phyloP scores from a whole-genome alignment of 306 rosid species.

The Castanea mollissima region DNA sequence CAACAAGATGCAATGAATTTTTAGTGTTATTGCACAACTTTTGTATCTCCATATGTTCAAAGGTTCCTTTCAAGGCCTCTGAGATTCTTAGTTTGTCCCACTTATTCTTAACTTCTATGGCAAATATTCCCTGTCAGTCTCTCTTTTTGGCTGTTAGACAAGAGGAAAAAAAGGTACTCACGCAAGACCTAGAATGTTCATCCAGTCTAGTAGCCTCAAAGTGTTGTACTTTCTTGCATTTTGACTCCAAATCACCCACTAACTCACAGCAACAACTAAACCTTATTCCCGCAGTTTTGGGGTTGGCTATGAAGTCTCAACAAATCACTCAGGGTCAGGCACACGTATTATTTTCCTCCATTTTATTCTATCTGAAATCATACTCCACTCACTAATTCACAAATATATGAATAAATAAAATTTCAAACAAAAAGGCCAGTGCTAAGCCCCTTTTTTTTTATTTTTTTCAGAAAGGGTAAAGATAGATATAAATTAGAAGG shows the following conservation, averaged over 20 bases:
- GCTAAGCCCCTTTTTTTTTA: constrained; percentile 3
- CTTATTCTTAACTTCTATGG: constrained; percentile 31
- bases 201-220: constrained; percentile 4
- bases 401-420: constrained; percentile 20
- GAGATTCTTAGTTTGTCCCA: constrained; percentile 34
- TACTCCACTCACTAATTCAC: constrained; percentile 6
- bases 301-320: too few species aligned
- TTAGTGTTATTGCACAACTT: constrained; percentile 1
- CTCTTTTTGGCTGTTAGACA: constrained; percentile 27
- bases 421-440: constrained; percentile 16
- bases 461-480: constrained; percentile 4
- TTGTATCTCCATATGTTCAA: constrained; percentile 3
- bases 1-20: not conserved
- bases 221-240: not conserved
- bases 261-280: not conserved
- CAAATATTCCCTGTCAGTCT: constrained; percentile 33
- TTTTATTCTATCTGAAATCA: too few species aligned
- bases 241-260: constrained; percentile 15
- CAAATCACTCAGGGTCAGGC: too few species aligned
- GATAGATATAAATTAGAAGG: constrained; percentile 14
- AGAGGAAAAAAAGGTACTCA: constrained; percentile 22
- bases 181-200: constrained; percentile 28
- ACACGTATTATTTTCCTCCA: too few species aligned
- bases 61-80: constrained; percentile 20
- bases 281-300: too few species aligned